Evolutionary conservation across 2,329 filamentous ascomycete genomes (phyloP).

Genomic region (Neonectria hederae): DNA sequence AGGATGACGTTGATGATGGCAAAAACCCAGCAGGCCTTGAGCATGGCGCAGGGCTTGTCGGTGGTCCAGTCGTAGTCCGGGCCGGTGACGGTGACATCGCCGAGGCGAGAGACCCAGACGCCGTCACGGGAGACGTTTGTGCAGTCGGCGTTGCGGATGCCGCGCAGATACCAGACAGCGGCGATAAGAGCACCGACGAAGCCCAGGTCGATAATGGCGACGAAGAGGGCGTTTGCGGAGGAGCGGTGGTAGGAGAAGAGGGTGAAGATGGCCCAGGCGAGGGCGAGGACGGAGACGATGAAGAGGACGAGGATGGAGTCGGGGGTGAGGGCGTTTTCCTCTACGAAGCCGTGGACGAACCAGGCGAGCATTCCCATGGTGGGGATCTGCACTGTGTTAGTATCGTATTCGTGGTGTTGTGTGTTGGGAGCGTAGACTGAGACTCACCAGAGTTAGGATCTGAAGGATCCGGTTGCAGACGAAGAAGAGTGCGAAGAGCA

Average conservation of each 20-base stretch:
- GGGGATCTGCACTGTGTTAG: slow-evolving; percentile 57
- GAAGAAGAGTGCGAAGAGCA: slow-evolving; percentile 72
- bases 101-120: slow-evolving; percentile 67
- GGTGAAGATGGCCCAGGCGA: slow-evolving; percentile 71
- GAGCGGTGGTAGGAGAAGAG: slow-evolving; percentile 74
- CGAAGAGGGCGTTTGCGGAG: slow-evolving; percentile 67
- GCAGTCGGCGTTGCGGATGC: slow-evolving; percentile 74
- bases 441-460: slow-evolving; percentile 69
- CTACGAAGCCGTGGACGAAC: slow-evolving; percentile 70
- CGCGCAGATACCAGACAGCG: slow-evolving; percentile 67
- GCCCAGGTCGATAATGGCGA: slow-evolving; percentile 66
- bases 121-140: slow-evolving; percentile 60
- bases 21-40: slow-evolving; percentile 90
- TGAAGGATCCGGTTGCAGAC: slow-evolving; percentile 69
- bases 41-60: slow-evolving; percentile 87
- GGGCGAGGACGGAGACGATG: slow-evolving; percentile 71
- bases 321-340: slow-evolving; percentile 66
- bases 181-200: slow-evolving; percentile 73
- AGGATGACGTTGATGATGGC: slow-evolving; percentile 88
- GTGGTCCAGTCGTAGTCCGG: slow-evolving; percentile 63
- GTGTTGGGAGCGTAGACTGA: background rate
- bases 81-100: slow-evolving; percentile 65
- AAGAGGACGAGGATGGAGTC: slow-evolving; percentile 72
- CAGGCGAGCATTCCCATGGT: slow-evolving; percentile 73
- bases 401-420: background rate